Evolutionary conservation across 805 yeast species (phyloP), one percentile per base, ranked within the genome.

Genomic region (Teunomyces aglyptinius): DNA sequence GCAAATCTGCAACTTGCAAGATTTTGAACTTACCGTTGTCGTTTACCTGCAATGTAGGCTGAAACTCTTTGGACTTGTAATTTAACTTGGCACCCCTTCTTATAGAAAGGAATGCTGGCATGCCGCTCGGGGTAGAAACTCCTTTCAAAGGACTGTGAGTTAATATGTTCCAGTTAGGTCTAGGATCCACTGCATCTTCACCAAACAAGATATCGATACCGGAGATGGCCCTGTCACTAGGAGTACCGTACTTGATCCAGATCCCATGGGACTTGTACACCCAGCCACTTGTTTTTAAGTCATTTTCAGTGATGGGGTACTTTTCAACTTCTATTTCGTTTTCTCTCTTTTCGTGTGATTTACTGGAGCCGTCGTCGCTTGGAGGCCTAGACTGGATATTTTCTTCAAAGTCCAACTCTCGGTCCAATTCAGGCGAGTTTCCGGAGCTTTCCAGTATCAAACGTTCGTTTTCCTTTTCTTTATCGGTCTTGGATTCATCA

Each of bases 1-100:
- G 99, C 47, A 92, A 70, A 63, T 94, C 98, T 0, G 97, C 96
- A 4, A 92, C 80, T 64, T 94, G 99, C 8, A 89, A 65, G 35
- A 94, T 84, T 63, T 86, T 92, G 65, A 84, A 88, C 45, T 72
- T 77, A 4, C 81, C 81, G 16, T 75, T 59, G 2, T 65, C 50
- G 8, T 66, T 55, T 12, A 75, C 59, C 42, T 68, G 65, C 35
- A 81, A 63, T 5, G 47, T 45, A 2, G 72, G 69, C 28, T 57
- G 54, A 46, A 46, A 54, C 55, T 58, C 43, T 59, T 48, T 52
- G 49, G 50, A 41, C 26, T 55, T 55, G 53, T 65, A 67, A 47
- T 67, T 63, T 12, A 60, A 33, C 43, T 55, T 62, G 6, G 65
- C 62, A 5, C 77, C 74, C 40, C 65, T 61, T 47, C 75, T 59